Evolutionary conservation across 805 yeast species (phyloP), one percentile per base, ranked within the genome.

Genomic region (Pichia heedii): DNA sequence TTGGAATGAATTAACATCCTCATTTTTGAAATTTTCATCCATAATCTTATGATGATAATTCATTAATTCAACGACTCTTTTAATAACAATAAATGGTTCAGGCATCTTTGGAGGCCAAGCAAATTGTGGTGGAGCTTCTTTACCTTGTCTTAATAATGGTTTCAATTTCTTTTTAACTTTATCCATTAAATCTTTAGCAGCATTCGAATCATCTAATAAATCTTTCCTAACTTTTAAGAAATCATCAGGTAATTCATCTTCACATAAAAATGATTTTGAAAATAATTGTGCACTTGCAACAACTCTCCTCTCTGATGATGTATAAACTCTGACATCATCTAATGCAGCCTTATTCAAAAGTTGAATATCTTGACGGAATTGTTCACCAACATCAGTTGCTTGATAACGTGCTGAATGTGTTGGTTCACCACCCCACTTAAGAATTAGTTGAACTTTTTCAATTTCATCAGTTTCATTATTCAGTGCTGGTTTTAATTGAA

Each of bases 341-440:
- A 93, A 70, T 9, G 93, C 87, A 33, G 81, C 83, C 49, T 84
- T 79, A 63, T 93, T 93, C 58, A 93, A 70, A 46, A 93, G 71
- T 57, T 85, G 81, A 54, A 88, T 75, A 61, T 93, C 95, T 60
- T 90, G 96, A 56, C 98, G 79, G 67, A 84, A 74, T 63, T 89
- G 96, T 58, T 90, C 97, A 42, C 98, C 99, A 18, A 93, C 76
- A 62, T 93, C 99, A 24, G 81, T 75, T 1, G 96, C 95, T 66
- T 93, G 99, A 60, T 87, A 84, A 50, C 81, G 76, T 2, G 97
- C 97, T 11, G 97, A 88, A 62, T 93, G 99, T 1, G 99, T 93
- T 6, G 98, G 97, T 63, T 93, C 99, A 50, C 99, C 99, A 54
- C 98, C 98, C 98, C 98, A 93, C 61, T 93, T 93, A 54, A 93